Conservation (phyloP, 805 yeast species). For the Metschnikowia sp. region DNA sequence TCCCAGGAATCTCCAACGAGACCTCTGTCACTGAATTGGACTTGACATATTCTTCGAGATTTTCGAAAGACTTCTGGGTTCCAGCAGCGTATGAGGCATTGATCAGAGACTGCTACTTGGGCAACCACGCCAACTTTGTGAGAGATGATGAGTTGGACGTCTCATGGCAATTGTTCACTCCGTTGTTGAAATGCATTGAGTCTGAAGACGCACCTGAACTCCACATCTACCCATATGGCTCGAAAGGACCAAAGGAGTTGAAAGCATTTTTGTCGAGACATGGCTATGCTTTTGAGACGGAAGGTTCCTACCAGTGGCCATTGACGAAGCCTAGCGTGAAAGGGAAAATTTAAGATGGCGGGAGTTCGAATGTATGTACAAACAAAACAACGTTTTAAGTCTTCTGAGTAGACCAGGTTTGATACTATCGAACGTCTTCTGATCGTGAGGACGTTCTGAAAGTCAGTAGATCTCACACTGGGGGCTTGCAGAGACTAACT, state of each 20-base stretch:
- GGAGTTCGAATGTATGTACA: background rate
- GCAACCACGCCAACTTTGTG: slow-evolving; percentile 95
- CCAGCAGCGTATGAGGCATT: slow-evolving; percentile 98
- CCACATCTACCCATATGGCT: slow-evolving; percentile 76
- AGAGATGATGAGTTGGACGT: slow-evolving; percentile 96
- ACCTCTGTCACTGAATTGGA: slow-evolving; percentile 88
- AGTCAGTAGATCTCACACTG: no score
- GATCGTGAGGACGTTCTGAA: no score
- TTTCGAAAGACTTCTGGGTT: slow-evolving; percentile 79
- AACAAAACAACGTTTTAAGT: background rate
- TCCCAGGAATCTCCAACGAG: slow-evolving; percentile 84
- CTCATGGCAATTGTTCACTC: slow-evolving; percentile 92
- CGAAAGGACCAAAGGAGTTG: slow-evolving; percentile 79
- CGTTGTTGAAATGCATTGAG: slow-evolving; percentile 78
- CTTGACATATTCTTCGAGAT: slow-evolving; percentile 77
- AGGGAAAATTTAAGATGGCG: slow-evolving; percentile 22
- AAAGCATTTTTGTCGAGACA: slow-evolving; percentile 59
- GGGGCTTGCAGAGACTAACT: no score
- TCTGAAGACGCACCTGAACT: slow-evolving; percentile 66
- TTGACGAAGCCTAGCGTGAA: slow-evolving; percentile 52
- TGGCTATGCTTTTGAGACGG: slow-evolving; percentile 67
- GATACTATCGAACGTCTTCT: no score
- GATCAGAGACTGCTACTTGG: slow-evolving; percentile 83
- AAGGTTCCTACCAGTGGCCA: slow-evolving; percentile 86
- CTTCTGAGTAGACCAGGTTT: no score